Evolutionary conservation across 164 flowering plant genomes (phyloP).

Genomic region (Nelumbo lutea): DNA sequence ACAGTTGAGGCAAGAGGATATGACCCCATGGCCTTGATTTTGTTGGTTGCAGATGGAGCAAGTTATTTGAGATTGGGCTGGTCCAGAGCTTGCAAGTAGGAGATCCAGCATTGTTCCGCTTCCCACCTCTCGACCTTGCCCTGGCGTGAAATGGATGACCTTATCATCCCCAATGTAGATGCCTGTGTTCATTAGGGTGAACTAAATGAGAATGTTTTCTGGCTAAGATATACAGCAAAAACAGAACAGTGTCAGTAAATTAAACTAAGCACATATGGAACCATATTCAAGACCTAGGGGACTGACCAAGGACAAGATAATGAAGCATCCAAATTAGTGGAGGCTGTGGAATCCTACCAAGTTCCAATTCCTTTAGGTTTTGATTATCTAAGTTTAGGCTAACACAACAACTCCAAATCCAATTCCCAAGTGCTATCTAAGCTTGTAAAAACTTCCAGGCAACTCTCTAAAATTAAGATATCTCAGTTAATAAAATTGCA

Average conservation of each 20-base stretch:
- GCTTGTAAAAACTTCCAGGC: no score
- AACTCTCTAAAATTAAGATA: no score
- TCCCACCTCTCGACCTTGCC: conserved; percentile 62
- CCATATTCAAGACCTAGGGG: no score
- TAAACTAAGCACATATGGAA: no score
- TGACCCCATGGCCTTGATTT: conserved; percentile 43
- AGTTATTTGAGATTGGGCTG: conserved; percentile 20
- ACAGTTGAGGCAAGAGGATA: conserved; percentile 62
- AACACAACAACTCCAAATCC: no score
- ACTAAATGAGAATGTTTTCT: neutral
- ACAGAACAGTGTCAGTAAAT: neutral
- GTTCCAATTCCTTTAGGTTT: no score
- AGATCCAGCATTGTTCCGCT: conserved; percentile 60
- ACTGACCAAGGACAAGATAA: no score
- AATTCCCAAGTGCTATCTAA: no score
- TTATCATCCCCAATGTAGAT: conserved; percentile 57
- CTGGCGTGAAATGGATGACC: conserved; percentile 65
- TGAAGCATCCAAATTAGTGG: no score
- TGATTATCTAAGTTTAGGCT: no score
- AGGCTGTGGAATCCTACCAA: no score
- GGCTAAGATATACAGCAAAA: neutral
- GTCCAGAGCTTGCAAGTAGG: conserved; percentile 30
- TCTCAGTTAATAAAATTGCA: no score
- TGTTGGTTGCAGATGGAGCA: conserved; percentile 40
- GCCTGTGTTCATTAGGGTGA: conserved; percentile 21